A percentile compares a stretch with the other conserved stretches of the same genome.
These are phyloP conservation scores for Plasmopara halstedii DNA, from an alignment of 352 stramenopile genomes.

Conservation along the genomic window DNA sequence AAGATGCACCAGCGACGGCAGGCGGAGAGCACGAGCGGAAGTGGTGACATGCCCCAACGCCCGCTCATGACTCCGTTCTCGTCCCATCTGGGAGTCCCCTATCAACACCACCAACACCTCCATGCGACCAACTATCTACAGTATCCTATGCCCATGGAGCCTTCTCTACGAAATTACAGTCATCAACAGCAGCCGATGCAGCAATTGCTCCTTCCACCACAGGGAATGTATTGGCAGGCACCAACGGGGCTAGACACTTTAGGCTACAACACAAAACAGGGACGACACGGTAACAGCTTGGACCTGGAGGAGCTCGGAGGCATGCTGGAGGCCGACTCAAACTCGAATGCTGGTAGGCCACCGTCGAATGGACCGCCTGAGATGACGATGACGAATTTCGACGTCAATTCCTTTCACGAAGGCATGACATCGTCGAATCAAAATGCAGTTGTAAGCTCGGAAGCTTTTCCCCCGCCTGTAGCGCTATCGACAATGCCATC, in stretches of 20 bases:
- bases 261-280: slow-evolving; percentile 11
- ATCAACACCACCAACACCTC: slow-evolving; percentile 9
- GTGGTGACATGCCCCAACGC: slow-evolving; percentile 5
- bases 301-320: slow-evolving; percentile 33
- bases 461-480: slow-evolving; percentile 1
- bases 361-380: slow-evolving; percentile 15
- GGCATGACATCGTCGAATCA: slow-evolving; percentile 4
- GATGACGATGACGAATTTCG: slow-evolving; percentile 28
- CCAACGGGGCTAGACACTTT: slow-evolving; percentile 8
- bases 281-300: slow-evolving; percentile 13
- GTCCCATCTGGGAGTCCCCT: neutral
- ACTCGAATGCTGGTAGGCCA: slow-evolving; percentile 1
- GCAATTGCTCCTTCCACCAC: slow-evolving; percentile 2
- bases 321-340: slow-evolving; percentile 22
- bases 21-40: neutral
- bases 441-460: neutral
- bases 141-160: slow-evolving; percentile 24
- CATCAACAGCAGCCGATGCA: slow-evolving; percentile 21
- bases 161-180: slow-evolving; percentile 19
- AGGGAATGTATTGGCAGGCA: slow-evolving; percentile 21
- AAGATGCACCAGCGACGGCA: slow-evolving; percentile 17
- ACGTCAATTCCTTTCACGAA: slow-evolving; percentile 30
- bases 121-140: slow-evolving; percentile 15
- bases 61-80: slow-evolving; percentile 12
- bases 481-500: neutral